phyloP scores from a whole-genome alignment of 2,329 filamentous ascomycete genomes.

The Penicillium sclerotiorum region DNA sequence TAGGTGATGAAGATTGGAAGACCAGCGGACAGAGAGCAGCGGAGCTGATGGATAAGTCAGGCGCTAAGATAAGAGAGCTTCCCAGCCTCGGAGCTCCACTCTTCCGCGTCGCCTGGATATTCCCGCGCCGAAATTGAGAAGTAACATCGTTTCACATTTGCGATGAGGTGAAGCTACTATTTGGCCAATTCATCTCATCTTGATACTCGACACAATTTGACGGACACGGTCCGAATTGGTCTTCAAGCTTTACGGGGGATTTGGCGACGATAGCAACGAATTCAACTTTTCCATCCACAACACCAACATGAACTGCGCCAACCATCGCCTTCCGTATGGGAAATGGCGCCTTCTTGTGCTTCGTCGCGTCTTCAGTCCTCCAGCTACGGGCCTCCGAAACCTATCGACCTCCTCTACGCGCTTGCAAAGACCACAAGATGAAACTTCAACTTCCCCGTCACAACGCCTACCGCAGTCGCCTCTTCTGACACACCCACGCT shows the following conservation, averaged over 20 bases:
- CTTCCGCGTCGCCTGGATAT: too few relatives aligned
- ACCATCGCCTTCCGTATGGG: conserved; percentile 30
- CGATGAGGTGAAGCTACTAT: too few relatives aligned
- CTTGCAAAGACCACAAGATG: conserved; percentile 4
- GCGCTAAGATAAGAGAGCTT: conserved; percentile 2
- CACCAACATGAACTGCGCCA: conserved; percentile 30
- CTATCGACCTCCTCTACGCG: too few relatives aligned
- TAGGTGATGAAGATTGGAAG: not conserved
- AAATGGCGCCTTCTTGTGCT: conserved; percentile 37
- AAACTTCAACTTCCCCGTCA: conserved; percentile 25
- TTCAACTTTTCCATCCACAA: conserved; percentile 8
- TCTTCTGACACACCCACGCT: conserved; percentile 28
- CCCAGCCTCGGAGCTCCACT: not conserved
- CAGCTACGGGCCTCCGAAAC: too few relatives aligned
- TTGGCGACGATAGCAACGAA: conserved; percentile 13
- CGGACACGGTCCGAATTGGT: too few relatives aligned
- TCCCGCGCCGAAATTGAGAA: too few relatives aligned
- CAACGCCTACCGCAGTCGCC: conserved; percentile 41
- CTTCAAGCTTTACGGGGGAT: conserved; percentile 9
- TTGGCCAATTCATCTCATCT: too few relatives aligned
- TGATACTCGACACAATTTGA: not conserved
- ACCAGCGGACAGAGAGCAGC: not conserved
- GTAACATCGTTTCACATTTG: too few relatives aligned
- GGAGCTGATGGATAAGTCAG: conserved; percentile 1
- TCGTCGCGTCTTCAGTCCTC: conserved; percentile 19